Conservation (phyloP, 192 early-diverging fungal species). For the Podila horticola region DNA sequence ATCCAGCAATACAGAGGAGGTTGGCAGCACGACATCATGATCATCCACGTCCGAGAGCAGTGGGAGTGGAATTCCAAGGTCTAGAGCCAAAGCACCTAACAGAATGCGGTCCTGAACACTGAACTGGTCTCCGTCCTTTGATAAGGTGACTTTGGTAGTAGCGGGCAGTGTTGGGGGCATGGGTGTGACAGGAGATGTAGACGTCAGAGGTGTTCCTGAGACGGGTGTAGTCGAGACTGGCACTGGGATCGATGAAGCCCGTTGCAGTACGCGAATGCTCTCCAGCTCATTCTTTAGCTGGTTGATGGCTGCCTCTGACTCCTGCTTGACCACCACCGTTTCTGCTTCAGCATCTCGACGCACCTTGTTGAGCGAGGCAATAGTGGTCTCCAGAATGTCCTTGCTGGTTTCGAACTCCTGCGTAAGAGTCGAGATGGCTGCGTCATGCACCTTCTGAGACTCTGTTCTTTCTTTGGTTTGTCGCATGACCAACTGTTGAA, state of each 20-base stretch:
- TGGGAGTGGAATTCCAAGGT: slow-evolving; percentile 43
- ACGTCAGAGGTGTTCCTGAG: not conserved
- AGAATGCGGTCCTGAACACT: slow-evolving; percentile 16
- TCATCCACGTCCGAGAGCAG: slow-evolving; percentile 7
- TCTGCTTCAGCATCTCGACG: slow-evolving; percentile 12
- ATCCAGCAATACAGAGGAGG: slow-evolving; percentile 39
- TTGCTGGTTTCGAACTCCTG: slow-evolving; percentile 20
- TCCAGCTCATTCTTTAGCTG: slow-evolving; percentile 28
- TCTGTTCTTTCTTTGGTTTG: slow-evolving; percentile 4
- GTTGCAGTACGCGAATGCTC: slow-evolving; percentile 20
- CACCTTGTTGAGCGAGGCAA: slow-evolving; percentile 21
- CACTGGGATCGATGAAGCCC: slow-evolving; percentile 25
- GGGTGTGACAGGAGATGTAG: slow-evolving; percentile 13
- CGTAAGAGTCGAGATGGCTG: not conserved
- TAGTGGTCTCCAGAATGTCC: slow-evolving; percentile 26
- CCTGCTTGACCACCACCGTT: not conserved
- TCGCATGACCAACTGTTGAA: slow-evolving; percentile 12
- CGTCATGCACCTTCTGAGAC: not conserved
- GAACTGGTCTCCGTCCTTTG: not conserved
- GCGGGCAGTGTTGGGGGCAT: slow-evolving; percentile 5
- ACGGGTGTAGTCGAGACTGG: slow-evolving; percentile 19
- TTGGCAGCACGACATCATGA: slow-evolving; percentile 5
- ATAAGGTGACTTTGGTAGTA: not conserved
- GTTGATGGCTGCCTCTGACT: slow-evolving; percentile 6
- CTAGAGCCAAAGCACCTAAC: slow-evolving; percentile 26